These are phyloP conservation scores for Ulvella scutata DNA, from an alignment of 139 green algal genomes.

Conservation along the genomic window DNA sequence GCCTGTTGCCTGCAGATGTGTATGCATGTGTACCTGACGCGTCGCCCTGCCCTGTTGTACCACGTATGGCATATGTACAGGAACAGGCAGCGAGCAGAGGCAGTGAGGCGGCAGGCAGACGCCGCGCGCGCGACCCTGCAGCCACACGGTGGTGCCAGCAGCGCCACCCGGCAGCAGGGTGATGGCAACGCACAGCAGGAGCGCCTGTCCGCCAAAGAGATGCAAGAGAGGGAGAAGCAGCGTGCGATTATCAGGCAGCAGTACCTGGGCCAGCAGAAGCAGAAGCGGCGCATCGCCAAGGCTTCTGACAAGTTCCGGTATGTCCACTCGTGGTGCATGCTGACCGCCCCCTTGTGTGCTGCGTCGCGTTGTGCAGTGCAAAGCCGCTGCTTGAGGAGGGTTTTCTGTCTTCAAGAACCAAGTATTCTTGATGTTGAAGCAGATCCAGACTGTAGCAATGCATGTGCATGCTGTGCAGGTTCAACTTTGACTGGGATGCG, in stretches of 20 bases:
- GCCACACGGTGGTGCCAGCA: neutral
- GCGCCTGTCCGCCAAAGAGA: slow-evolving; percentile 24
- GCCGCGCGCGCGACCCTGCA: neutral
- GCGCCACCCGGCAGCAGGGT: slow-evolving; percentile 6
- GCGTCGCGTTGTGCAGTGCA: too few species aligned
- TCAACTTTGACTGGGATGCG: slow-evolving; percentile 96
- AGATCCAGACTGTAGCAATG: too few species aligned
- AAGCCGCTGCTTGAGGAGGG: too few species aligned
- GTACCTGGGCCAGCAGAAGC: slow-evolving; percentile 68
- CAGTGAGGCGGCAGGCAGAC: neutral
- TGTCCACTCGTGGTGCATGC: neutral
- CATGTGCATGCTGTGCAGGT: slow-evolving; percentile 18
- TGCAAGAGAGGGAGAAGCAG: slow-evolving; percentile 60
- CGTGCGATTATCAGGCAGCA: slow-evolving; percentile 83
- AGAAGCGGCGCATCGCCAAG: slow-evolving; percentile 20
- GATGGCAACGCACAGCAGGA: slow-evolving; percentile 10
- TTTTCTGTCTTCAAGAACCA: too few species aligned
- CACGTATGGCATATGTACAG: neutral
- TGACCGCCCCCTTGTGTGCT: too few species aligned
- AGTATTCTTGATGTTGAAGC: too few species aligned
- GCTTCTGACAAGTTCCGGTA: neutral
- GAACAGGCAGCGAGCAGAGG: neutral
- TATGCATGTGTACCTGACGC: neutral
- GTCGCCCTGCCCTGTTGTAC: neutral
- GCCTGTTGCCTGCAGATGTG: neutral